Conservation (phyloP, 108 stramenopile species). For the Seminavis robusta region DNA sequence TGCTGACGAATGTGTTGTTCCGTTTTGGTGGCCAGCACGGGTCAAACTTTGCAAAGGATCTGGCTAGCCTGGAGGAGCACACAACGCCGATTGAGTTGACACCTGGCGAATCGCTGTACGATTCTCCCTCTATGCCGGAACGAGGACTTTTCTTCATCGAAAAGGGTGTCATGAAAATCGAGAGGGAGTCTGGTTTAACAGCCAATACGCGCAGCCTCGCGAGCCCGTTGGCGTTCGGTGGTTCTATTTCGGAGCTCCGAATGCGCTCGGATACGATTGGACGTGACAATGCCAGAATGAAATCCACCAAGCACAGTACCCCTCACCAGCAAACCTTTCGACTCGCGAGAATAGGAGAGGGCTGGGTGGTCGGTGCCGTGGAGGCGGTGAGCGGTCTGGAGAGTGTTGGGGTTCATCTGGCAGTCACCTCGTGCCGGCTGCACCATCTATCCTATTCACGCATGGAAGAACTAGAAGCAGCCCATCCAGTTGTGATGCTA, state of each 20-base stretch:
- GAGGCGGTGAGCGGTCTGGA: slow-evolving; percentile 26
- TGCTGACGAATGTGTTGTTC: slow-evolving; percentile 13
- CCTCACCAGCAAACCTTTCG: slow-evolving; percentile 52
- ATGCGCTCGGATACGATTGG: slow-evolving; percentile 30
- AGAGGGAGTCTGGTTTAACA: slow-evolving; percentile 4
- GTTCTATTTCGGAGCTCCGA: slow-evolving; percentile 25
- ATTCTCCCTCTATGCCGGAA: slow-evolving; percentile 4
- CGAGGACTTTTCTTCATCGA: slow-evolving; percentile 73
- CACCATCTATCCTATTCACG: slow-evolving; percentile 51
- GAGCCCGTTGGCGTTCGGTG: background rate
- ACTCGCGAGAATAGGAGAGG: slow-evolving; percentile 62
- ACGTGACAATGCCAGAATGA: slow-evolving; percentile 13
- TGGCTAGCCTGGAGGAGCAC: slow-evolving; percentile 40
- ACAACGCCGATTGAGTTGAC: slow-evolving; percentile 39
- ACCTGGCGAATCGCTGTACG: slow-evolving; percentile 37
- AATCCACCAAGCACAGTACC: slow-evolving; percentile 11
- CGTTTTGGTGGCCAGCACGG: slow-evolving; percentile 25
- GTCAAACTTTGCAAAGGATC: slow-evolving; percentile 18
- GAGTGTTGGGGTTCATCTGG: slow-evolving; percentile 19
- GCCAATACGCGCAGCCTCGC: background rate
- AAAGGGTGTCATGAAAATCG: slow-evolving; percentile 39
- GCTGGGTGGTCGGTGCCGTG: slow-evolving; percentile 49
- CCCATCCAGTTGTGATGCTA: slow-evolving; percentile 44
- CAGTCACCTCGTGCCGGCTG: slow-evolving; percentile 50
- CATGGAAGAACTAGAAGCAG: slow-evolving; percentile 46